Evolutionary conservation across 2,329 filamentous ascomycete species (phyloP).

Genomic region (Ceratocystis cubensis): DNA sequence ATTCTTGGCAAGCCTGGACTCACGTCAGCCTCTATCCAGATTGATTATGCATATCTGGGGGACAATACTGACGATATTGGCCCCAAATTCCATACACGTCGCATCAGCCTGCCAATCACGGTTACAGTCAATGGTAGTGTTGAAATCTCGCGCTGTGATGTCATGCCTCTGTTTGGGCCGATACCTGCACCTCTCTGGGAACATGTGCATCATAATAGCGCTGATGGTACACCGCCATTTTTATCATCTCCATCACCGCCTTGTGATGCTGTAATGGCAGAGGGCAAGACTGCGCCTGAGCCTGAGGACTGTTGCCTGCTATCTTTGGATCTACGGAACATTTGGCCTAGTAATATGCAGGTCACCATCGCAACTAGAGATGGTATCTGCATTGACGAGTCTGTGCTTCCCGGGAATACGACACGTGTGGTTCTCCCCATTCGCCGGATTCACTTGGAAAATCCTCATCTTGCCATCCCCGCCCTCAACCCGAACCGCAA

Average conservation of each 20-base stretch:
- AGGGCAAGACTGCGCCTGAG: not conserved
- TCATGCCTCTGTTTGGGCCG: conserved; percentile 57
- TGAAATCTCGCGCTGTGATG: conserved; percentile 67
- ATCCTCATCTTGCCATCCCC: conserved; percentile 66
- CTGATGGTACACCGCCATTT: not conserved
- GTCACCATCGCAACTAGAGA: conserved; percentile 48
- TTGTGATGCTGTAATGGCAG: not conserved
- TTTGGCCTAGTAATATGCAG: conserved; percentile 70
- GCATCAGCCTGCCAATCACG: conserved; percentile 66
- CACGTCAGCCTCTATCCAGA: conserved; percentile 63
- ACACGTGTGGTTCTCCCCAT: conserved; percentile 65
- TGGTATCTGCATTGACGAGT: conserved; percentile 39
- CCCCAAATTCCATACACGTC: conserved; percentile 70
- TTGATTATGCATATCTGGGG: conserved; percentile 78
- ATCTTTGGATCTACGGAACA: conserved; percentile 73
- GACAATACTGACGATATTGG: conserved; percentile 53
- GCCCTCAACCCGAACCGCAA: conserved; percentile 68
- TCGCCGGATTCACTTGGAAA: conserved; percentile 60
- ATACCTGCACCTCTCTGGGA: conserved; percentile 52
- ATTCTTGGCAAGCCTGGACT: conserved; percentile 77
- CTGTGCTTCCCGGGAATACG: conserved; percentile 54
- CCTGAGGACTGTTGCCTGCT: conserved; percentile 52
- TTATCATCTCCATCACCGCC: not conserved
- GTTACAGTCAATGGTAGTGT: conserved; percentile 88
- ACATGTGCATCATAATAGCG: conserved; percentile 26